Percentiles rank a stretch among this genome's conserved stretches.
Evolutionary conservation across 768 basidiomycete species (phyloP).

Genomic region (Podaxis mareebaensis): DNA sequence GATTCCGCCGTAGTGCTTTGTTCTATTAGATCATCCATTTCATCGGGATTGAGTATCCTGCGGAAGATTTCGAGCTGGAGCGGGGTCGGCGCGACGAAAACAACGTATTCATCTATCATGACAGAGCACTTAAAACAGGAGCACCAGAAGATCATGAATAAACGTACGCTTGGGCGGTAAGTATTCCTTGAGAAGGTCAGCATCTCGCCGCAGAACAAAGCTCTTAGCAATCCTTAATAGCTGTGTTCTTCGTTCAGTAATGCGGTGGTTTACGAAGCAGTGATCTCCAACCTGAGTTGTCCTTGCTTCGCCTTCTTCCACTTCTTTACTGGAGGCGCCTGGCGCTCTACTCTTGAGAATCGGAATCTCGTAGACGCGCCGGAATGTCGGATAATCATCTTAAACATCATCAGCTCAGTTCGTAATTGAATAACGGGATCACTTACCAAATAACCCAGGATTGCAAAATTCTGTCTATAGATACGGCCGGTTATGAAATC

Average conservation of each 20-base stretch:
- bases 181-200: conserved; percentile 76
- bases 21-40: conserved; percentile 61
- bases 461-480: conserved; percentile 88
- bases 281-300: conserved; percentile 60
- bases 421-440: not conserved
- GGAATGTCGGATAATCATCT: conserved; percentile 80
- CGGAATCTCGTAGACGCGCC: conserved; percentile 80
- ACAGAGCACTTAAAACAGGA: not conserved
- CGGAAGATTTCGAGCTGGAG: conserved; percentile 81
- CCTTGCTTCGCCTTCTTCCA: conserved; percentile 76
- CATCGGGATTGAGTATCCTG: conserved; percentile 71
- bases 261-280: not conserved
- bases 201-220: conserved; percentile 90
- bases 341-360: conserved; percentile 87
- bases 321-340: conserved; percentile 67
- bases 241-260: conserved; percentile 35
- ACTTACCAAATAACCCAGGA: conserved; percentile 80
- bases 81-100: conserved; percentile 89
- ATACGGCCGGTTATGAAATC: not conserved
- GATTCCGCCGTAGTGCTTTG: conserved; percentile 75
- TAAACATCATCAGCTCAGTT: conserved; percentile 10
- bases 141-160: not conserved
- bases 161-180: conserved; percentile 88
- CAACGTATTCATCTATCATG: conserved; percentile 88
- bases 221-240: conserved; percentile 73